phyloP scores from a whole-genome alignment of 2,329 filamentous ascomycete species.

The Knufia fluminis region DNA sequence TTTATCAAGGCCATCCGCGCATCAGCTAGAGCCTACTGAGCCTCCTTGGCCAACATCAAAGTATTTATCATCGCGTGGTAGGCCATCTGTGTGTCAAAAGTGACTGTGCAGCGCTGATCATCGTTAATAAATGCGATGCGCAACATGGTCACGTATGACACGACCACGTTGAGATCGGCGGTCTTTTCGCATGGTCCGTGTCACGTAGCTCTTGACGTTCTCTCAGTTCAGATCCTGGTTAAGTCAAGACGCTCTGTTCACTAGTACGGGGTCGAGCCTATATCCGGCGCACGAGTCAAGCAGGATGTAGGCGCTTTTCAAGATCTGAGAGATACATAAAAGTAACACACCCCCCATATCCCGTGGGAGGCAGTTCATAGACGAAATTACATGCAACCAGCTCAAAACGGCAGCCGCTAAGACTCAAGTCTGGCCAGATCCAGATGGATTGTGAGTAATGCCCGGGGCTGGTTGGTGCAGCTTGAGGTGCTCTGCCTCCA shows the following conservation, averaged over 20 bases:
- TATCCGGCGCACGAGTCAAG: no score
- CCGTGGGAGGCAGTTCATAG: not conserved
- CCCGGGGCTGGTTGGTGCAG: not conserved
- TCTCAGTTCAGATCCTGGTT: not conserved
- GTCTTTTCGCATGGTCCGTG: not conserved
- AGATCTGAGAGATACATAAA: not conserved
- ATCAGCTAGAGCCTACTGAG: no score
- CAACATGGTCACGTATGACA: not conserved
- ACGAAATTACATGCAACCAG: not conserved
- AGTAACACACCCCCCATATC: not conserved
- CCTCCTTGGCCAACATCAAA: no score
- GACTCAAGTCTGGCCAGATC: not conserved
- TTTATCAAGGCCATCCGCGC: no score
- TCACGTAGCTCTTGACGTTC: not conserved
- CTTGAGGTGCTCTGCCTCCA: not conserved
- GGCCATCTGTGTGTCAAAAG: no score
- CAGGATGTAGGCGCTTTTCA: not conserved
- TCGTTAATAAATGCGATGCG: not conserved
- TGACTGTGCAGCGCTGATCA: not conserved
- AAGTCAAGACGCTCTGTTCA: no score
- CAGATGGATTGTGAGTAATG: not conserved
- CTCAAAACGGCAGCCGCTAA: not conserved
- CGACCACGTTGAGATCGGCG: conserved; percentile 4
- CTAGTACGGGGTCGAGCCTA: no score
- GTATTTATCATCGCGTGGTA: no score